phyloP scores from a whole-genome alignment of 345 rosid genomes.

The Combretum micranthum region DNA sequence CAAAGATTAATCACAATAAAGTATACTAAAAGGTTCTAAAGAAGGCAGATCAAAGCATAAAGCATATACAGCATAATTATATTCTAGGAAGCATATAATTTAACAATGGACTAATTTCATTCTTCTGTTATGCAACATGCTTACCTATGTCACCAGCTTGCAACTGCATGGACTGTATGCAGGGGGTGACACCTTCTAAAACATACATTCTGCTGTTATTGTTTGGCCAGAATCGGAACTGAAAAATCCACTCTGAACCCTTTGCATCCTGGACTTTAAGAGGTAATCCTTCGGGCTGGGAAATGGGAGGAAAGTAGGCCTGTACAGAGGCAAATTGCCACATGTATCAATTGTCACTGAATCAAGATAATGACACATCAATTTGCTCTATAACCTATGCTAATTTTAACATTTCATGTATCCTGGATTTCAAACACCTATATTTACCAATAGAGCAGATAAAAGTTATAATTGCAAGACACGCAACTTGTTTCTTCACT shows the following conservation, averaged over 20 bases:
- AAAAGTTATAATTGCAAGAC: too few species aligned
- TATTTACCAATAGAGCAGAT: too few species aligned
- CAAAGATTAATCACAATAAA: neutral
- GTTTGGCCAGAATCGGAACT: constrained; percentile 95
- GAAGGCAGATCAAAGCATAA: too few species aligned
- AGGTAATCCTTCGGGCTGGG: constrained; percentile 85
- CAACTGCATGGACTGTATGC: constrained; percentile 87
- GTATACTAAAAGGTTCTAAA: neutral
- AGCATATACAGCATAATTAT: too few species aligned
- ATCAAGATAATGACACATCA: neutral
- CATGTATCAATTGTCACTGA: neutral
- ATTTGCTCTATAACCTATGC: too few species aligned
- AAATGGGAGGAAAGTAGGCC: constrained; percentile 85
- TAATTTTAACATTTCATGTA: too few species aligned
- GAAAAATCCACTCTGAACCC: constrained; percentile 96
- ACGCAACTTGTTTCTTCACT: too few species aligned
- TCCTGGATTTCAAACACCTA: too few species aligned
- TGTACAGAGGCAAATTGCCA: constrained; percentile 17
- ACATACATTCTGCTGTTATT: constrained; percentile 90
- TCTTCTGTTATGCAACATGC: neutral
- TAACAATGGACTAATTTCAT: neutral
- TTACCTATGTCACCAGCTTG: constrained; percentile 98
- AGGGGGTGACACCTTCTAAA: constrained; percentile 87
- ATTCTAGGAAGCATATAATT: neutral
- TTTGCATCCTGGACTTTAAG: constrained; percentile 84